Conservation (phyloP, 768 basidiomycete species). For the Lactifluus rugatus region DNA sequence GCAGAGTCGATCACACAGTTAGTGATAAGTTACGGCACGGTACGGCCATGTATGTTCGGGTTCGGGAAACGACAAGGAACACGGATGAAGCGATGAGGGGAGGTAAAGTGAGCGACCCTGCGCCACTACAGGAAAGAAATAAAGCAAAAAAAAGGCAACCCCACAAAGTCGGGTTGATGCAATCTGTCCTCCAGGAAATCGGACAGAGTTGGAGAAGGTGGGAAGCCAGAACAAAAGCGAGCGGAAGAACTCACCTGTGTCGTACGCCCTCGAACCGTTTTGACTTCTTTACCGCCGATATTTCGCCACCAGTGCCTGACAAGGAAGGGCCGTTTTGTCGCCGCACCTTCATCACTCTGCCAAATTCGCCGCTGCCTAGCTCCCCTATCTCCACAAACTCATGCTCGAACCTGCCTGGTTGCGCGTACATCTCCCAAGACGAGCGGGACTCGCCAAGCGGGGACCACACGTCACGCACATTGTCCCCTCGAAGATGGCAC, state of each 20-base stretch:
- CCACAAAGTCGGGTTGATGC: not conserved
- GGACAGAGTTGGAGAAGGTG: not conserved
- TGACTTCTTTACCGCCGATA: constrained; percentile 90
- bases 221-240: not conserved
- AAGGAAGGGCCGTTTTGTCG: constrained; percentile 42
- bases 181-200: not conserved
- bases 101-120: not conserved
- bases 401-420: constrained; percentile 61
- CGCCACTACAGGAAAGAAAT: not conserved
- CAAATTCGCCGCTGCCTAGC: constrained; percentile 89
- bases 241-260: constrained; percentile 59
- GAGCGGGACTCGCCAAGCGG: not conserved
- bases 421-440: constrained; percentile 32
- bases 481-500: constrained; percentile 1
- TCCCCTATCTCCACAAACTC: constrained; percentile 74
- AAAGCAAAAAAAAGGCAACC: not conserved
- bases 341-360: constrained; percentile 79
- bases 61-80: not conserved
- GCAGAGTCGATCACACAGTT: not conserved
- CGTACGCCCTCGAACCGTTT: constrained; percentile 85
- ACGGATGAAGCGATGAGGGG: not conserved
- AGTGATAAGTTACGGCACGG: not conserved
- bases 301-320: constrained; percentile 20
- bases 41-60: not conserved
- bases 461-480: not conserved